Evolutionary conservation across 768 basidiomycete species (phyloP), one percentile per base, ranked within the genome.

Genomic region (Suillus lakei): DNA sequence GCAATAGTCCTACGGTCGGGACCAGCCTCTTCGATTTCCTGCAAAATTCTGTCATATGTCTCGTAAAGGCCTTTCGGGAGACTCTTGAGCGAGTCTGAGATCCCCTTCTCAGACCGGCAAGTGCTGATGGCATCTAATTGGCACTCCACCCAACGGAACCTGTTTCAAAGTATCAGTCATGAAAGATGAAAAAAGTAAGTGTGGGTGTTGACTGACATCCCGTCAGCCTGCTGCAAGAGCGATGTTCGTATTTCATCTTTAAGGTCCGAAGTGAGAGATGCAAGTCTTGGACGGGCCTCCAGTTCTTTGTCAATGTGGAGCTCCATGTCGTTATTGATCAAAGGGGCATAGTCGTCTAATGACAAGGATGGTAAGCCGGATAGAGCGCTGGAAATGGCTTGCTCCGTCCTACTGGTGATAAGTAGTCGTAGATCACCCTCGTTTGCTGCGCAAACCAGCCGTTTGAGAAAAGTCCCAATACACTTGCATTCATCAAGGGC

Each of bases 131-230:
- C 48, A 48, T 73, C 64, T 4, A 72, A 62, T 4, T 73, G 72
- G 38, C 72, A 73, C 5, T 73, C 62, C 3, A 69, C 68, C 72
- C 72, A 73, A 0, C 68, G 70, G 48, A 73, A 71, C 72, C 72
- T 71, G 48, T 23, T 5, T 23, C 1, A 1, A 0, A 13, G 48
- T 3, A 36, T 70, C 3, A 68, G 58, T 0, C 3, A 9, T 21
- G 56, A 13, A n/a, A 43, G 8, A 10, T 46, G 12, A 46, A 41
- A 38, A 23, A 48, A 4, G 21, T 15, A 28, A 55, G 0, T 2
- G 60, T 44, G 62, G 15, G 54, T 4, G 4, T 28, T 46, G 0
- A 44, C 62, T 51, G 62, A 73, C 72, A 73, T 71, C 26, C 72
- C 69, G 2, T 73, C 67, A 15, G 71, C 67, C 16, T 60, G 66